Evolutionary conservation across 768 basidiomycete species (phyloP), one percentile per base, ranked within the genome.

Genomic region (Pleurotus cornucopiae): DNA sequence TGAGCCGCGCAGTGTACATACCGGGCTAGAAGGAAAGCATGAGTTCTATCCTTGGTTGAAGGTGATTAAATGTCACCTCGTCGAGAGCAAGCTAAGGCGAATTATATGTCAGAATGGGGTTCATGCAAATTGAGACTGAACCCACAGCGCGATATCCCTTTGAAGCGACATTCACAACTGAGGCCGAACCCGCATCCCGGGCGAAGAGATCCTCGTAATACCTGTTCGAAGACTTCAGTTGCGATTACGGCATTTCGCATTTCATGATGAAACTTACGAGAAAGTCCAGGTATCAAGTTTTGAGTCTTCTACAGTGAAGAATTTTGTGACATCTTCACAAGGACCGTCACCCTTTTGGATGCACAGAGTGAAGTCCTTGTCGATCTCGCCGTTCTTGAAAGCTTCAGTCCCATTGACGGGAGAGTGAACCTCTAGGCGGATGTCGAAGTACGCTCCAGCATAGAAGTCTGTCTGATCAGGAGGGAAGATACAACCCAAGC

Each of bases 191-290:
- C 20, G 71, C 72, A 62, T 76, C 75, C 49, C 64, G 62, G 0
- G 75, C 73, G 51, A 75, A 76, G n/a, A 77, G 64, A 58, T 77
- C 76, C 60, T 77, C 76, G 47, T 63, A 76, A 60, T 73, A 76
- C 12, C 75, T 76, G 47, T 5, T 40, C 6, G n/a, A n/a, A 34
- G 4, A 38, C 47, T 38, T 26, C 7, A 34, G 30, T 11, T 34
- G 30, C 30, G 9, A 34, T 38, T 25, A 11, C 13, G 11, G 18
- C 2, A 41, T 53, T 39, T 13, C 16, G 46, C 47, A n/a, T 46
- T 25, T 37, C 20, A 34, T 13, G 25, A 43, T 3, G 13, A 23
- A 11, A 64, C 72, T 37, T 57, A 75, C 76, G 66, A 64, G 64
- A 76, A 76, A 11, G 65, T 62, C 75, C 74, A 77, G 43, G 72